Percentiles rank a stretch among this genome's conserved stretches.
These are phyloP conservation scores for Cucurbita maxima DNA, from an alignment of 306 rosid genomes.

Conservation along the genomic window DNA sequence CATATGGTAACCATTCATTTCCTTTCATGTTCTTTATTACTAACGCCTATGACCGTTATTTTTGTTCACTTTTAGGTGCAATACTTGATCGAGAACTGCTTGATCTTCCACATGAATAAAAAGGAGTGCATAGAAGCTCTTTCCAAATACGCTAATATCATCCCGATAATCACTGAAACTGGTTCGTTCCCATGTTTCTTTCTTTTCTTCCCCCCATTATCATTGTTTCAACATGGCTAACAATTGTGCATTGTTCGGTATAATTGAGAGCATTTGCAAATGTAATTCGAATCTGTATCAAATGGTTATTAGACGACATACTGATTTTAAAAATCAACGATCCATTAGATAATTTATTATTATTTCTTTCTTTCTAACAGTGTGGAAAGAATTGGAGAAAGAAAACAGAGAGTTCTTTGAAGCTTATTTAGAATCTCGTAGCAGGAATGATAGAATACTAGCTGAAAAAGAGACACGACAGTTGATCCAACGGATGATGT, in stretches of 20 bases:
- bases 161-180: conserved; percentile 77
- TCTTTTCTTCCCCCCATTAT: not conserved
- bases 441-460: conserved; percentile 41
- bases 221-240: too few species aligned
- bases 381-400: conserved; percentile 89
- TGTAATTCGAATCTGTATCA: too few species aligned
- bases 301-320: too few species aligned
- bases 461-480: conserved; percentile 74
- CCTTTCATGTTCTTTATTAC: too few species aligned
- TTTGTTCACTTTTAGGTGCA: conserved; percentile 37
- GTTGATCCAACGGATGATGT: conserved; percentile 59
- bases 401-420: conserved; percentile 77
- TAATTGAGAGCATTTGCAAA: too few species aligned
- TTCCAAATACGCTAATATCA: conserved; percentile 69
- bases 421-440: conserved; percentile 40
- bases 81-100: conserved; percentile 85
- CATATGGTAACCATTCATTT: conserved; percentile 41
- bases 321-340: too few species aligned
- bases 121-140: conserved; percentile 95
- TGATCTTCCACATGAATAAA: conserved; percentile 69
- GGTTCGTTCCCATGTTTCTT: conserved; percentile 21
- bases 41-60: not conserved
- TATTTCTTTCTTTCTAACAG: conserved; percentile 15
- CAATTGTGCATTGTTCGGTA: too few species aligned
- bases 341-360: too few species aligned